Evolutionary conservation across 164 flowering plant genomes (phyloP), one percentile per base, ranked within the genome.

Genomic region (Umbilicus rupestris): DNA sequence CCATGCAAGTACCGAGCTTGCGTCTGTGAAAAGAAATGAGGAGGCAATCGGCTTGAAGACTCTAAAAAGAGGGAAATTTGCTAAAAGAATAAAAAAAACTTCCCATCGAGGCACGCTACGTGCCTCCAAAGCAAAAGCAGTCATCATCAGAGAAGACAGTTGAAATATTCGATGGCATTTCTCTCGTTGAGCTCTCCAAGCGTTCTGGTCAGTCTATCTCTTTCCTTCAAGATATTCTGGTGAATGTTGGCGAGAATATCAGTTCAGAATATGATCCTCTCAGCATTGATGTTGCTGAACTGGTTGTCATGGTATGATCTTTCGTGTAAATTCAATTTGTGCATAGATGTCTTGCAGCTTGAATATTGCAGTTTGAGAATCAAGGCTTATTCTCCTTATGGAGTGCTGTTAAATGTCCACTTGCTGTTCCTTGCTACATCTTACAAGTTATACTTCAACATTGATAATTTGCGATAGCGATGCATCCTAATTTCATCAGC

Each of bases 151-250:
- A 80, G 68, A 86, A 78, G 72, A 88, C 83, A 33, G 73, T 93
- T 72, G 90, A 90, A 26, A 93, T 93, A 64, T 93, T 93, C 76
- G 98, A 90, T 71, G 97, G 98, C 73, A 90, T 92, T 84, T 82
- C 98, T 15, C 47, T 84, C 49, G 75, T 70, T 45, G 98, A 93
- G 82, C 94, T 90, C 66, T 82, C 92, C 7, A 87, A 90, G 78
- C 84, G 84, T 46, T 73, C 94, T 46, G 87, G 94, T 69, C 71
- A 74, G 62, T 70, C 87, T 57, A 67, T 83, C 59, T 29, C 86
- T 44, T 67, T 66, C 44, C 68, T 93, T 73, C 89, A 84, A 75
- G 78, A 81, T 60, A 78, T 87, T 75, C 84, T 93, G 31, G 66
- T 76, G 45, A 87, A 80, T 81, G 95, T 88, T 58, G 98, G 96